Evolutionary conservation across 768 basidiomycete species (phyloP).

Genomic region (Phaeotremella skinneri): DNA sequence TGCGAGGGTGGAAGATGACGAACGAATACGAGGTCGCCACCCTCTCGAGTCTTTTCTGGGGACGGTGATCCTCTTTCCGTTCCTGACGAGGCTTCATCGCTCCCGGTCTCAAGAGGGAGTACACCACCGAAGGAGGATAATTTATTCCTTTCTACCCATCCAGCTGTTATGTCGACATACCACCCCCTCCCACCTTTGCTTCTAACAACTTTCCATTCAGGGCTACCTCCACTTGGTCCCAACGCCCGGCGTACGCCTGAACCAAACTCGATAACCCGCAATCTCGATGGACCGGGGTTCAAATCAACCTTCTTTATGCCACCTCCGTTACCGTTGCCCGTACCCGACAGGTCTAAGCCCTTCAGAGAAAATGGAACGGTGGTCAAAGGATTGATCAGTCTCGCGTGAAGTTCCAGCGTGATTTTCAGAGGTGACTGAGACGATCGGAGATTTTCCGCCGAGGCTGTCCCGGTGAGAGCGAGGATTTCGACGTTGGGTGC

Average conservation of each 20-base stretch:
- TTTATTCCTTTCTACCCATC: slow-evolving; percentile 60
- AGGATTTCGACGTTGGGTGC: slow-evolving; percentile 80
- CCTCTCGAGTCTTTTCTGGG: neutral
- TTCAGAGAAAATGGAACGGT: slow-evolving; percentile 72
- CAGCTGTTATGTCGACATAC: slow-evolving; percentile 86
- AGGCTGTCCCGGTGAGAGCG: slow-evolving; percentile 75
- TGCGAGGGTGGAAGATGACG: slow-evolving; percentile 56
- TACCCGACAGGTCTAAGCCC: slow-evolving; percentile 47
- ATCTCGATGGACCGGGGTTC: slow-evolving; percentile 60
- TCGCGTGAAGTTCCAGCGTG: slow-evolving; percentile 70
- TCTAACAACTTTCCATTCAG: slow-evolving; percentile 78
- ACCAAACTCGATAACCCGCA: slow-evolving; percentile 85
- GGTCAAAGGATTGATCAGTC: slow-evolving; percentile 75
- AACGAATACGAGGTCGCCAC: slow-evolving; percentile 27
- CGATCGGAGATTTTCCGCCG: slow-evolving; percentile 54
- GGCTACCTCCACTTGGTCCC: slow-evolving; percentile 67
- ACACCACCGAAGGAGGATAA: neutral
- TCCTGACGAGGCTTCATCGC: slow-evolving; percentile 51
- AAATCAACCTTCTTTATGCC: slow-evolving; percentile 23
- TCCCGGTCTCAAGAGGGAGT: slow-evolving; percentile 18
- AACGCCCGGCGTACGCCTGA: slow-evolving; percentile 67
- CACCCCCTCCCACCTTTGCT: slow-evolving; percentile 92
- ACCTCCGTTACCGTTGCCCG: slow-evolving; percentile 36
- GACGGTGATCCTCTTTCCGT: too few relatives aligned
- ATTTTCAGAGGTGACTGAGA: slow-evolving; percentile 63